Evolutionary conservation across 2,329 filamentous ascomycete species (phyloP).

Genomic region (Aspergillus fumigatiaffinis): DNA sequence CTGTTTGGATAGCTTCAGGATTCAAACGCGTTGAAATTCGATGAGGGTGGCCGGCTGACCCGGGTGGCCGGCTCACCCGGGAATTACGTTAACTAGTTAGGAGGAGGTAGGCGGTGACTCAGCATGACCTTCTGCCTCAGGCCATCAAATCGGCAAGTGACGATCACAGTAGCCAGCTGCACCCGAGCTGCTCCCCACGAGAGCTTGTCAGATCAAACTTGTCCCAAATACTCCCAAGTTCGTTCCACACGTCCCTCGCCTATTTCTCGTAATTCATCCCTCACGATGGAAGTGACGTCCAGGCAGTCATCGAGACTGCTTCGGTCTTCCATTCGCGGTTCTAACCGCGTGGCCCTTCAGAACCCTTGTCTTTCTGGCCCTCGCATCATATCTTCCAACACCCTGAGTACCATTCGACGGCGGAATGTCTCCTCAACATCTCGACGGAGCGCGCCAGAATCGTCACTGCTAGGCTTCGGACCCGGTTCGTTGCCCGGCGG

Average conservation of each 20-base stretch:
- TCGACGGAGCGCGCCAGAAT: slow-evolving; percentile 27
- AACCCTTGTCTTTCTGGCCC: slow-evolving; percentile 19
- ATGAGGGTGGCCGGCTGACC: too few species aligned
- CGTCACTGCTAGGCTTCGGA: slow-evolving; percentile 29
- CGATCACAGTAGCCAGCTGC: slow-evolving; percentile 11
- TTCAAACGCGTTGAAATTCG: too few species aligned
- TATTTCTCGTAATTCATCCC: neutral
- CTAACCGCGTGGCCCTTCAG: slow-evolving; percentile 20
- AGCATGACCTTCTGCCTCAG: slow-evolving; percentile 21
- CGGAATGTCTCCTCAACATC: slow-evolving; percentile 30
- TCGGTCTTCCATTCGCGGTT: slow-evolving; percentile 18
- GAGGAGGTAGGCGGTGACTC: slow-evolving; percentile 4
- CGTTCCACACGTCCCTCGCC: neutral
- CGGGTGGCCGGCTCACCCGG: too few species aligned
- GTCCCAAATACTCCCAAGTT: slow-evolving; percentile 5
- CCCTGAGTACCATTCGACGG: slow-evolving; percentile 23
- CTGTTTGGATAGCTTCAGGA: too few species aligned
- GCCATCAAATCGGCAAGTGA: slow-evolving; percentile 10
- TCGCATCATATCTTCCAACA: slow-evolving; percentile 14
- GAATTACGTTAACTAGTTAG: too few species aligned
- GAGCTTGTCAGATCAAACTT: slow-evolving; percentile 9
- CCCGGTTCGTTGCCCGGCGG: slow-evolving; percentile 23
- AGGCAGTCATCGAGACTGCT: slow-evolving; percentile 34
- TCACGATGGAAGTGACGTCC: slow-evolving; percentile 36
- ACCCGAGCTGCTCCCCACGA: slow-evolving; percentile 12